Percentiles rank a stretch among this genome's conserved stretches.
phyloP scores from a whole-genome alignment of 1,284 basidiomycete species.

The Coniophora puteana region DNA sequence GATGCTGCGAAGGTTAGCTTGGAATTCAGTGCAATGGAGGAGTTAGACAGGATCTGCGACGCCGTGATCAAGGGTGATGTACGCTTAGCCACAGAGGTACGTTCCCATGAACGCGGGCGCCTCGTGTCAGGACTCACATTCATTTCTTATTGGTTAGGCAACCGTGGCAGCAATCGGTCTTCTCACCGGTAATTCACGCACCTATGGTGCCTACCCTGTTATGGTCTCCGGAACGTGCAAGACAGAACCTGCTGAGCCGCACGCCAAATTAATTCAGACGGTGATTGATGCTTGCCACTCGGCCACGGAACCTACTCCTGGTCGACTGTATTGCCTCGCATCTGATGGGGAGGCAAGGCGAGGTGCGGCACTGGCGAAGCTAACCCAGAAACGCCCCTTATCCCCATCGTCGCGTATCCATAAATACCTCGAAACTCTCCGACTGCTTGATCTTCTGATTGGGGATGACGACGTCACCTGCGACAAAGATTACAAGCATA shows the following conservation, averaged over 20 bases:
- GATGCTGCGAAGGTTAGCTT: constrained; percentile 12
- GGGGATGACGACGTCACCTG: constrained; percentile 32
- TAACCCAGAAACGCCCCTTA: not conserved
- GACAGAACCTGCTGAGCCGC: constrained; percentile 1
- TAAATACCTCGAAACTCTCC: constrained; percentile 16
- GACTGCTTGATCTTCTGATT: constrained; percentile 26
- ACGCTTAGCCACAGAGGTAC: constrained; percentile 27
- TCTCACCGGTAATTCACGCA: constrained; percentile 14
- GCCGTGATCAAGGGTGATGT: constrained; percentile 17
- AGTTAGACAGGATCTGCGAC: constrained; percentile 22
- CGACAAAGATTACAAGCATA: too few species aligned
- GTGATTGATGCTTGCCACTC: constrained; percentile 15
- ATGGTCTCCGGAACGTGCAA: constrained; percentile 9
- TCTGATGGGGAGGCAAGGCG: constrained; percentile 29
- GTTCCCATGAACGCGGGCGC: constrained; percentile 8
- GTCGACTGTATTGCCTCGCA: constrained; percentile 20
- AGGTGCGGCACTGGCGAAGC: constrained; percentile 9
- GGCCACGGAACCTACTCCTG: constrained; percentile 4
- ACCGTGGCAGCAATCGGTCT: constrained; percentile 25
- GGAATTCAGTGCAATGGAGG: constrained; percentile 16
- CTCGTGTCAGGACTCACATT: not conserved
- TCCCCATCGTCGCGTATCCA: constrained; percentile 12
- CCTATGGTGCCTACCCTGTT: constrained; percentile 17
- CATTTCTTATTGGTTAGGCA: constrained; percentile 17
- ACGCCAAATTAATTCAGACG: constrained; percentile 9